Base-by-base conservation (phyloP, 2,329 filamentous ascomycete species). In the Cephalotrichum gorgonifer region DNA sequence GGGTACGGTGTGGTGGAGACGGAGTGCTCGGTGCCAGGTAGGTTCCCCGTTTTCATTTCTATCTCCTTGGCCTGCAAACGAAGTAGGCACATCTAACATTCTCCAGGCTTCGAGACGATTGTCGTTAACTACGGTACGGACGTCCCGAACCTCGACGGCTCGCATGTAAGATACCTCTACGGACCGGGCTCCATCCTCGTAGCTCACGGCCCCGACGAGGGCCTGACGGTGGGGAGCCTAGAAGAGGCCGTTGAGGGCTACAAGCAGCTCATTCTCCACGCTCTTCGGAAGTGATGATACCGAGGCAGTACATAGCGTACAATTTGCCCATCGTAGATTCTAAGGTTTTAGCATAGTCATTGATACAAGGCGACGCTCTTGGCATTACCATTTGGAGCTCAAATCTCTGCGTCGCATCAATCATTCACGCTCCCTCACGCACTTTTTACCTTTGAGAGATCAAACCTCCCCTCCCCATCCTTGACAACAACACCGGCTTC, bases 91-190 rank as follows among this genome's bases (percentile, higher is more conserved):
- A 14, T 30, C 23, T 43, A 6, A 7, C 28, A 12, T 17, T 12
- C 6, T 6, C 4, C 27, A 79, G 79, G 86, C 0, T 96, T 97
- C 54, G 81, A 93, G n/a, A 83, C 78, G 0, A 80, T 85, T 45
- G 83, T 86, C 0, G 87, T 90, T 43, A 96, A 95, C 62, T 97
- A 97, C 60, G 91, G 90, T 11, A 97, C 93, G 1, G 91, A 97
- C 64, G 83, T 96, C 22, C 86, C 89, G 2, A 83, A 88, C 57
- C 65, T 95, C 42, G 66, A 78, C 28, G 81, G 87, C 11, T 73
- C 82, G 48, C 80, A 88, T 54, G 81, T 73, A 9, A 74, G 74
- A 50, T 85, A 85, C 57, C 68, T 85, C 14, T 85, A 85, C 60
- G 81, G 81, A 0, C 81, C 81, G 0, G 81, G 81, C 1, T 84